Percentiles rank a stretch among this genome's conserved stretches.
Conservation (phyloP, 192 early-diverging fungal species). For the Neocallimastix lanati region DNA sequence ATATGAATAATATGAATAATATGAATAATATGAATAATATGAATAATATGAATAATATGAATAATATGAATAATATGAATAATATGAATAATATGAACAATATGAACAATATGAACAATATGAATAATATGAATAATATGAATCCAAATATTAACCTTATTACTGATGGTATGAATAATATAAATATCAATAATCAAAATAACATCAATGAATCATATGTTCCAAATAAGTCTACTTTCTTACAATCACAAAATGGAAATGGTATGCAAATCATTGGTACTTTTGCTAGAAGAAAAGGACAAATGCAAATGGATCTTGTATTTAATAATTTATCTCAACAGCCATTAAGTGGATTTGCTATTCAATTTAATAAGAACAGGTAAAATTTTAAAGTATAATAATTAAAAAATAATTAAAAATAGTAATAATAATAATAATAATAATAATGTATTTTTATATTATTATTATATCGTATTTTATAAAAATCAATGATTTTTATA, state of each 20-base stretch:
- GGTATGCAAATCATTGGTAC: conserved; percentile 1
- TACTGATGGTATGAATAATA: conserved; percentile 14
- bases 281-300: neutral
- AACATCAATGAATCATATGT: neutral
- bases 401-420: neutral
- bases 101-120: neutral
- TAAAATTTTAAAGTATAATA: neutral
- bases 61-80: neutral
- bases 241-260: neutral
- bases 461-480: too few relatives aligned
- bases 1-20: neutral
- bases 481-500: too few relatives aligned
- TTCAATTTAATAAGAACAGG: conserved; percentile 36
- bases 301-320: conserved; percentile 17
- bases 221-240: neutral
- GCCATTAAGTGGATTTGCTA: conserved; percentile 30
- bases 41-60: neutral
- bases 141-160: neutral
- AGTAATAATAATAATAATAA: neutral
- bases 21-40: neutral
- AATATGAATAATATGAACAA: neutral
- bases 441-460: too few relatives aligned
- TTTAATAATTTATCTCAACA: conserved; percentile 13
- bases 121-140: neutral
- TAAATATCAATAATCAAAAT: neutral